Evolutionary conservation across 768 basidiomycete species (phyloP).

Genomic region (Phylloporus scabripes): DNA sequence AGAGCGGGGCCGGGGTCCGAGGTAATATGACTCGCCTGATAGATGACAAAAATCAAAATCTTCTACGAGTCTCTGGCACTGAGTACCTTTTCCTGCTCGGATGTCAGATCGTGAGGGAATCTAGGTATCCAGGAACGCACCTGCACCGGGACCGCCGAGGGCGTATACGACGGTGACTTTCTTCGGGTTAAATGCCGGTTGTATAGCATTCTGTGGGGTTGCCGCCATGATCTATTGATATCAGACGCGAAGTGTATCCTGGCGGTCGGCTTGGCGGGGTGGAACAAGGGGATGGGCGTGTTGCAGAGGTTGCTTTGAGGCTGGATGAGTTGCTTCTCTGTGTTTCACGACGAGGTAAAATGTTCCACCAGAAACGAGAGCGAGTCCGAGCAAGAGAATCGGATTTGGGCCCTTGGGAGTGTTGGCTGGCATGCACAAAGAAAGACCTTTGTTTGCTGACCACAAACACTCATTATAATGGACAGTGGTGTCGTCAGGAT

Average conservation of each 20-base stretch:
- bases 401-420: slow-evolving; percentile 52
- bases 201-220: neutral
- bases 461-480: slow-evolving; percentile 31
- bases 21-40: slow-evolving; percentile 58
- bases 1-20: slow-evolving; percentile 3
- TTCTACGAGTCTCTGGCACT: slow-evolving; percentile 77
- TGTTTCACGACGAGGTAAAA: slow-evolving; percentile 53
- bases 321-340: slow-evolving; percentile 54
- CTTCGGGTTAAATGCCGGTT: slow-evolving; percentile 49
- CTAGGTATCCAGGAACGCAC: slow-evolving; percentile 36
- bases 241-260: slow-evolving; percentile 10
- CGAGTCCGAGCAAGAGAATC: slow-evolving; percentile 52
- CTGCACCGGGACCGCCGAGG: slow-evolving; percentile 95
- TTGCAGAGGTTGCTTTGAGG: slow-evolving; percentile 54
- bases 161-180: slow-evolving; percentile 91
- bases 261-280: slow-evolving; percentile 39
- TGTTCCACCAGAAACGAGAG: slow-evolving; percentile 48
- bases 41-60: slow-evolving; percentile 90
- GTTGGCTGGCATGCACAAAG: slow-evolving; percentile 11
- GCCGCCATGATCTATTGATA: slow-evolving; percentile 13
- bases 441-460: neutral
- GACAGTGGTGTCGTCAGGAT: slow-evolving; percentile 44
- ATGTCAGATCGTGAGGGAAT: slow-evolving; percentile 3
- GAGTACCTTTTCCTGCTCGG: slow-evolving; percentile 86
- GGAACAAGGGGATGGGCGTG: slow-evolving; percentile 64